Evolutionary conservation across 1,284 basidiomycete genomes (phyloP).

Genomic region (Ustilago trichophora): DNA sequence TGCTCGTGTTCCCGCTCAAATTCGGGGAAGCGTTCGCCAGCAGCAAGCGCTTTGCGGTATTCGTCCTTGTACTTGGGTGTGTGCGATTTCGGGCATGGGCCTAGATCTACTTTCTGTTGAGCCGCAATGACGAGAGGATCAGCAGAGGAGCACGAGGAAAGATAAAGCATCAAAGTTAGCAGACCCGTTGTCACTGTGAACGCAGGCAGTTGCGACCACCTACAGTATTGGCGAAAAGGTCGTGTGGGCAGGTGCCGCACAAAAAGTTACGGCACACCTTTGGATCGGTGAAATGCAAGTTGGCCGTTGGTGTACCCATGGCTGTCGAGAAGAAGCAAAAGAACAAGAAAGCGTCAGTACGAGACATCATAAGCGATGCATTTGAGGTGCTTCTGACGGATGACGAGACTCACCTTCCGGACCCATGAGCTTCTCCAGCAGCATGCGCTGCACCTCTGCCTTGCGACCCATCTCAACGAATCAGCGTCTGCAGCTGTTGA

Average conservation of each 20-base stretch:
- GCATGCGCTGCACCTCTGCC: slow-evolving; percentile 87
- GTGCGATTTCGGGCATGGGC: slow-evolving; percentile 95
- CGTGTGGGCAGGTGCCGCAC: slow-evolving; percentile 96
- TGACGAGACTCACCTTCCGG: too few relatives aligned
- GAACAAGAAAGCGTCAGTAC: too few relatives aligned
- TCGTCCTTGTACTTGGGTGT: slow-evolving; percentile 93
- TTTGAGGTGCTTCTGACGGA: too few relatives aligned
- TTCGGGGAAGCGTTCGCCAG: slow-evolving; percentile 68
- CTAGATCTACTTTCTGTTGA: slow-evolving; percentile 99
- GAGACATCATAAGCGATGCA: too few relatives aligned
- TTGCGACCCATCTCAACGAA: slow-evolving; percentile 61
- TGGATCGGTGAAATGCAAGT: slow-evolving; percentile 93
- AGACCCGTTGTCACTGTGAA: too few relatives aligned
- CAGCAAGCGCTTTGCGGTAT: slow-evolving; percentile 80
- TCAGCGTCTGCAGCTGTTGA: slow-evolving; percentile 5
- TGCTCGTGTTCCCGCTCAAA: slow-evolving; percentile 76
- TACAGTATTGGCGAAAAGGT: slow-evolving; percentile 98
- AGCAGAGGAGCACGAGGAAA: too few relatives aligned
- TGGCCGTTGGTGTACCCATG: slow-evolving; percentile 60
- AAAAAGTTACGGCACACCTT: slow-evolving; percentile 99
- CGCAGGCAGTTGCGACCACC: too few relatives aligned
- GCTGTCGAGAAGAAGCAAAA: too few relatives aligned
- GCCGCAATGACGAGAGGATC: too few relatives aligned
- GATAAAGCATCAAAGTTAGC: too few relatives aligned
- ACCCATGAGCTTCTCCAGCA: slow-evolving; percentile 75